Base-by-base conservation (phyloP, 2,329 filamentous ascomycete genomes). In the Pseudogymnoascus sp. region DNA sequence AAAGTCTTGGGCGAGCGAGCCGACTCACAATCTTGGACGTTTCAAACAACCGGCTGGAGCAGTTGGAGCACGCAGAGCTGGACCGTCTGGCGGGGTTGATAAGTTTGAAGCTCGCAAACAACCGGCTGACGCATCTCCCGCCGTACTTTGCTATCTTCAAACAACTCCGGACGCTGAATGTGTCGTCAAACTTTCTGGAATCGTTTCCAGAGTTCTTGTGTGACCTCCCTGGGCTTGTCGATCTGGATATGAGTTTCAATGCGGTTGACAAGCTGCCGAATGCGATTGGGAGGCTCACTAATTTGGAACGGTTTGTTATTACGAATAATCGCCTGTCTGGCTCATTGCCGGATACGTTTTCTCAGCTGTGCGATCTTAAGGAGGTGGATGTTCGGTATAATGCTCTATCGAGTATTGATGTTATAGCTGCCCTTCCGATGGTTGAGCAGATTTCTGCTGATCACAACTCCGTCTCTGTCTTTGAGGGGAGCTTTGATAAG, bases 301-400 rank as follows among this genome's bases (percentile, higher is more conserved):
- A 87, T 62, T 78, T 99, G 38, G 95, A 97, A 75, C 87, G 93
- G 67, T 83, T 99, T 31, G 91, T 95, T 78, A 93, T 96, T 69
- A 97, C 95, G 1, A 99, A 99, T 77, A 99, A 99, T 76, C 88
- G 89, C 65, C 79, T 99, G 12, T 83, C 84, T 18, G 90, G 90
- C 2, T 81, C 87, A 5, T 85, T 97, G 37, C 90, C 92, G 7
- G 78, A 83, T 1, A 84, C 86, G 0, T 90, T 97, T 71, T 84
- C 80, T 65, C 81, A 88, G n/a, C 78, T 97, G 7, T 6, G 77
- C 83, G 56, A 84, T 70, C 79, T 99, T 61, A 91, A 91, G 66
- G 93, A 97, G 75, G 85, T 99, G 46, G 95, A 99, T 75, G 88
- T 96, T 67, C 91, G 96, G 67, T 97, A 96, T 79, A 99, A 99